Evolutionary conservation across 805 yeast species (phyloP).

Genomic region (Pichia scutulata): DNA sequence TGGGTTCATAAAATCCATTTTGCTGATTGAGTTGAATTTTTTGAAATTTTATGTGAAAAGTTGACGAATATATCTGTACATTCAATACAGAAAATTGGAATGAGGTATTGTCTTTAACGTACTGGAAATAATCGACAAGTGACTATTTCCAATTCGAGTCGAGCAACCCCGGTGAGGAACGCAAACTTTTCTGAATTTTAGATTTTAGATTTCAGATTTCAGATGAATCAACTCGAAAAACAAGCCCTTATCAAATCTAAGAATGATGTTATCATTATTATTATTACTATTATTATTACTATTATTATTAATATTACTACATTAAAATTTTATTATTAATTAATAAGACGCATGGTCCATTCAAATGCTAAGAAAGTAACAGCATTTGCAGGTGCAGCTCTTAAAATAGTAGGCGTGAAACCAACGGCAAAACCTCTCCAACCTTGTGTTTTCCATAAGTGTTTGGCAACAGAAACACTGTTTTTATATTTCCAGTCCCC

Average conservation of each 20-base stretch:
- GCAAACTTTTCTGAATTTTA: no score
- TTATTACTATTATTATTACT: not conserved
- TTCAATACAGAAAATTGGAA: not conserved
- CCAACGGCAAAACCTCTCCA: constrained; percentile 81
- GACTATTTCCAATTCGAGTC: not conserved
- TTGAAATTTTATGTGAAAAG: not conserved
- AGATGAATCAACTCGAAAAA: no score
- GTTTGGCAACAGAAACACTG: constrained; percentile 50
- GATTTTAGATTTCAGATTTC: no score
- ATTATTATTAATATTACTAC: not conserved
- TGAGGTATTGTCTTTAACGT: not conserved
- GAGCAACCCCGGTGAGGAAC: not conserved
- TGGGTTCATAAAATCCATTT: constrained; percentile 80
- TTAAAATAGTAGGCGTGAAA: constrained; percentile 80
- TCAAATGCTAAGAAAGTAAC: constrained; percentile 95
- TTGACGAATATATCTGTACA: not conserved
- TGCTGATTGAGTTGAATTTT: not conserved
- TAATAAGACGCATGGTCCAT: constrained; percentile 64
- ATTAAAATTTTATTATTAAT: constrained; percentile 18
- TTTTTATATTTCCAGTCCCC: constrained; percentile 51
- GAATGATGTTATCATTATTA: not conserved
- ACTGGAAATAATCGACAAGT: not conserved
- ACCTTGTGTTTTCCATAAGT: constrained; percentile 53
- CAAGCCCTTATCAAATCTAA: not conserved
- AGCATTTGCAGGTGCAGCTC: constrained; percentile 98